These are phyloP conservation scores for Polytolypa hystricis DNA, from an alignment of 2,329 filamentous ascomycete genomes.

Conservation along the genomic window DNA sequence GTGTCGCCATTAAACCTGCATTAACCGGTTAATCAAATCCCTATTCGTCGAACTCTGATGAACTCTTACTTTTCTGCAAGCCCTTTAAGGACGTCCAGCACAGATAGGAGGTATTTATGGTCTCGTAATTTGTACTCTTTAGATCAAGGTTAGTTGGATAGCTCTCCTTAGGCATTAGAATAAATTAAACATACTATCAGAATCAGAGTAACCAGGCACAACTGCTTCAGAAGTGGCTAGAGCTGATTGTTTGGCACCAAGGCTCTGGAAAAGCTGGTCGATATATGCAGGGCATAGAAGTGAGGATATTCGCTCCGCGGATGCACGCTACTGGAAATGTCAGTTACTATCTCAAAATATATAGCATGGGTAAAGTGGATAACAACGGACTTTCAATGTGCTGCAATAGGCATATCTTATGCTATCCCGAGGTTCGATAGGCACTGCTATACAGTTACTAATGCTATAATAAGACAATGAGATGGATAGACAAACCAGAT, in stretches of 20 bases:
- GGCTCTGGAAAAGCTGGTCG: constrained; percentile 43
- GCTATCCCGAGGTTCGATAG: constrained; percentile 43
- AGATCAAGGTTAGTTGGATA: constrained; percentile 7
- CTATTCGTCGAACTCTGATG: constrained; percentile 1
- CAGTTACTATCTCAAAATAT: too few relatives aligned
- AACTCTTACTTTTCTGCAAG: constrained; percentile 21
- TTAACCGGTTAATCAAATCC: constrained; percentile 1
- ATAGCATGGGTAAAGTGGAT: constrained; percentile 17
- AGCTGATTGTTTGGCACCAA: constrained; percentile 46
- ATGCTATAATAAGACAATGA: background rate
- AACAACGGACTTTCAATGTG: constrained; percentile 36
- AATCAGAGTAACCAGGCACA: constrained; percentile 16
- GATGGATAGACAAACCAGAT: constrained; percentile 19
- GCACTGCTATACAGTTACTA: constrained; percentile 27
- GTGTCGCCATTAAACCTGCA: constrained; percentile 25
- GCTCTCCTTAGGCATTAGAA: background rate
- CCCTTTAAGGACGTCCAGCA: constrained; percentile 23
- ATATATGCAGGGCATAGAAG: constrained; percentile 31
- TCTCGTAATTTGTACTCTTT: constrained; percentile 8
- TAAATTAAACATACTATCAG: constrained; percentile 11
- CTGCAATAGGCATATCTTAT: constrained; percentile 51
- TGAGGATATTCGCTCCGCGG: constrained; percentile 20
- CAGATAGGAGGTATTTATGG: constrained; percentile 20
- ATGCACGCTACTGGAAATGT: constrained; percentile 18
- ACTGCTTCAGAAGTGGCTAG: constrained; percentile 25